A percentile compares a stretch with the other conserved stretches of the same genome.
These are phyloP conservation scores for Ophiostoma populinum DNA, from an alignment of 2,329 filamentous ascomycete species.

Conservation along the genomic window DNA sequence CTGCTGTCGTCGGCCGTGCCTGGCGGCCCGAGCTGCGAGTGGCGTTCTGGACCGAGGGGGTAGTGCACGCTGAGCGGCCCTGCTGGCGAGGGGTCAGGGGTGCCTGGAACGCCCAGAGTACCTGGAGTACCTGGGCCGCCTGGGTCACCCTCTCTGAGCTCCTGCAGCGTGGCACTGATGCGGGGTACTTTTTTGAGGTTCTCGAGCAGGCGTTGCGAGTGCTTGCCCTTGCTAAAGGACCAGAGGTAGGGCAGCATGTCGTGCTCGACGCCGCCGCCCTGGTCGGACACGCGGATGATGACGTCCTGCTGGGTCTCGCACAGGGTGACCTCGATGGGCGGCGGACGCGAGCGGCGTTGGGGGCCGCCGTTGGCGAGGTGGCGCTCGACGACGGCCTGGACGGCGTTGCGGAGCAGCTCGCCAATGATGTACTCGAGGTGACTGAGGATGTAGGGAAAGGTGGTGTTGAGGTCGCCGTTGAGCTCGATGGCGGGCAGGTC, in stretches of 20 bases:
- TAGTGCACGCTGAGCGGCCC: neutral
- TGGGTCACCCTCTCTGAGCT: slow-evolving; percentile 43
- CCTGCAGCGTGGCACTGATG: slow-evolving; percentile 86
- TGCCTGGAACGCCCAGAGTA: neutral
- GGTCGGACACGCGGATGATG: slow-evolving; percentile 90
- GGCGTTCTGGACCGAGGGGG: slow-evolving; percentile 1
- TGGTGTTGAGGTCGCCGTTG: slow-evolving; percentile 71
- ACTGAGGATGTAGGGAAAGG: slow-evolving; percentile 89
- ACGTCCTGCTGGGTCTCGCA: slow-evolving; percentile 91
- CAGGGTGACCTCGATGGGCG: slow-evolving; percentile 83
- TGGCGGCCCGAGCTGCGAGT: slow-evolving; percentile 14
- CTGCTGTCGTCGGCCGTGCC: slow-evolving; percentile 9
- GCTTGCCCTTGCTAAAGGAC: slow-evolving; percentile 90
- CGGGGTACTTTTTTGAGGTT: slow-evolving; percentile 78
- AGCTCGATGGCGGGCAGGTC: slow-evolving; percentile 67
- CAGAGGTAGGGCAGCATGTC: slow-evolving; percentile 80
- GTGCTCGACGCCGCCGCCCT: slow-evolving; percentile 76
- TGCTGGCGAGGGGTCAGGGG: neutral
- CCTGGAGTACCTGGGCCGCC: slow-evolving; percentile 12
- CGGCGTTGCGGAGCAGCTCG: slow-evolving; percentile 84
- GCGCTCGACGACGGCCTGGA: slow-evolving; percentile 77
- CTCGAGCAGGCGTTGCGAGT: slow-evolving; percentile 57
- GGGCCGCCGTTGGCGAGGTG: slow-evolving; percentile 20
- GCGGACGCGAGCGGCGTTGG: slow-evolving; percentile 27
- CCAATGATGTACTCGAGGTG: slow-evolving; percentile 96